A percentile compares a stretch with the other conserved stretches of the same genome.
Conservation (phyloP, 192 early-diverging fungal genomes). For the Cetraspora pellucida region DNA sequence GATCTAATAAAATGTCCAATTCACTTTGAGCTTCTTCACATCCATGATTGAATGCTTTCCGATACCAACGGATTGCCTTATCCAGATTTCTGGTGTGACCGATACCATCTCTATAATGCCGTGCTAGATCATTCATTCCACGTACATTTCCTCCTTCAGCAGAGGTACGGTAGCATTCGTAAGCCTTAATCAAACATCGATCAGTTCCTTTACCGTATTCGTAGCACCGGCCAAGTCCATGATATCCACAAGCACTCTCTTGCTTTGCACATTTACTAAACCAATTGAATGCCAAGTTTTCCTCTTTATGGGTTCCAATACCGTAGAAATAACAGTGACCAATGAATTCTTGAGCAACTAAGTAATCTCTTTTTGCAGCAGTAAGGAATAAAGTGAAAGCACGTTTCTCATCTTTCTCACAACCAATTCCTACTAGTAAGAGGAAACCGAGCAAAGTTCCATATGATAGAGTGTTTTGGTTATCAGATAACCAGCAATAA, state of each 20-base stretch:
- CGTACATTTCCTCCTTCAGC: background rate
- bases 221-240: background rate
- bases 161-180: background rate
- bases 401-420: background rate
- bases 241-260: background rate
- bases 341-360: background rate
- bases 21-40: background rate
- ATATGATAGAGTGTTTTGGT: background rate
- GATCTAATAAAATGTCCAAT: background rate
- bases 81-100: background rate
- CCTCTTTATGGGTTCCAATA: background rate
- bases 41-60: background rate
- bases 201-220: background rate
- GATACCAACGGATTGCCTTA: background rate
- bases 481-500: background rate
- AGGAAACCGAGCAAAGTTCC: background rate
- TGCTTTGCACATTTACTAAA: background rate
- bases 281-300: background rate
- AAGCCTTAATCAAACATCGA: background rate
- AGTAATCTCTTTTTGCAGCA: background rate
- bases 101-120: background rate
- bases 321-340: background rate
- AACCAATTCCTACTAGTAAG: background rate
- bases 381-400: background rate
- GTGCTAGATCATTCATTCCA: background rate